Conservation (phyloP, 805 yeast species). For the Metschnikowia cubensis region DNA sequence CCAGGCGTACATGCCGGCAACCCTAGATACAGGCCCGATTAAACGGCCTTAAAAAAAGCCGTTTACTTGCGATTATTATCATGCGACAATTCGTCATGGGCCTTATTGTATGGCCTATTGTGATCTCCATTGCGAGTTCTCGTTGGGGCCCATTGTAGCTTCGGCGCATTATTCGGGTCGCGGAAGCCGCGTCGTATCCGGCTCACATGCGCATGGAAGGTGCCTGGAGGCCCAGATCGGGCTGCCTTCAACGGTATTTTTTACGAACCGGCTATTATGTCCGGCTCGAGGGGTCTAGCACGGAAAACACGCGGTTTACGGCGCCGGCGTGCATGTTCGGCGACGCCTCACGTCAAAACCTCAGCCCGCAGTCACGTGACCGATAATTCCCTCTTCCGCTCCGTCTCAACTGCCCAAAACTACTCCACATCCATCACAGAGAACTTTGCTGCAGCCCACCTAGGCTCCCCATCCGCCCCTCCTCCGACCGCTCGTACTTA, state of each 20-base stretch:
- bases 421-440: neutral
- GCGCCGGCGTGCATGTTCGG: neutral
- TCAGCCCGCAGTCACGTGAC: slow-evolving; percentile 1
- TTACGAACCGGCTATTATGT: too few species aligned
- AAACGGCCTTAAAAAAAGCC: neutral
- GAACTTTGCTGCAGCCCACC: neutral
- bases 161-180: neutral
- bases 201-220: neutral
- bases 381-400: neutral
- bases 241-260: neutral
- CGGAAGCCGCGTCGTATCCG: neutral
- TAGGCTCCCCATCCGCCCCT: neutral
- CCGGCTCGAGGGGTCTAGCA: neutral
- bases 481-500: neutral
- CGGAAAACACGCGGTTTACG: neutral
- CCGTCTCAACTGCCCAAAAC: neutral
- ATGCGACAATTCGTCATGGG: neutral
- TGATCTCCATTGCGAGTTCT: neutral
- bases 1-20: neutral
- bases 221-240: neutral
- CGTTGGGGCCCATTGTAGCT: neutral
- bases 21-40: too few species aligned
- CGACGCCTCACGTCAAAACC: neutral
- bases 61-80: neutral
- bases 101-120: neutral